phyloP scores from a whole-genome alignment of 208 protist species.

The Crithidia fasciculata region DNA sequence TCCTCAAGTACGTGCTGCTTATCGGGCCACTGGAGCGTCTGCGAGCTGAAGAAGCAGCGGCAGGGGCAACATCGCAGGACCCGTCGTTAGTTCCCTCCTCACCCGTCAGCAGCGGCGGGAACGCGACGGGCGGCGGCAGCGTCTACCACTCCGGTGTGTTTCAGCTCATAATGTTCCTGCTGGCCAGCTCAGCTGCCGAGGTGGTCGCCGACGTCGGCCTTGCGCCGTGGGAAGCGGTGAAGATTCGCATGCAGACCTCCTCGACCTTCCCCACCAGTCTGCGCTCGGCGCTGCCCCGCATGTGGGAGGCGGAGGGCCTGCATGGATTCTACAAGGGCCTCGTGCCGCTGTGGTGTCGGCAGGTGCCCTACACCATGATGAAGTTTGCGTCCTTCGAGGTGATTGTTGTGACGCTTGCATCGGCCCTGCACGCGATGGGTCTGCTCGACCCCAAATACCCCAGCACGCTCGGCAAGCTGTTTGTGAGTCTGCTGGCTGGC shows the following conservation, averaged over 20 bases:
- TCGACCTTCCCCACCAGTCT: conserved; percentile 31
- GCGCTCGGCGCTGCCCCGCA: conserved; percentile 43
- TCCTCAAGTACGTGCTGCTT: conserved; percentile 70
- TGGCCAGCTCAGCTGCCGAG: conserved; percentile 73
- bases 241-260: conserved; percentile 81
- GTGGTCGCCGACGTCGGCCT: conserved; percentile 71
- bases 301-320: conserved; percentile 63
- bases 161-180: conserved; percentile 47
- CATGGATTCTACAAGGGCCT: conserved; percentile 88
- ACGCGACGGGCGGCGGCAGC: background rate
- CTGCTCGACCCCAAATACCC: conserved; percentile 2
- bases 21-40: background rate
- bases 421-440: background rate
- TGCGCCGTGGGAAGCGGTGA: conserved; percentile 78
- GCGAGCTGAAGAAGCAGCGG: background rate
- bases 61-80: background rate
- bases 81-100: background rate
- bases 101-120: background rate
- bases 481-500: conserved; percentile 64
- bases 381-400: conserved; percentile 92
- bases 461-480: conserved; percentile 11
- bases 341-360: conserved; percentile 89
- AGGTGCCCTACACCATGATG: conserved; percentile 95
- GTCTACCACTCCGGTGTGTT: conserved; percentile 8
- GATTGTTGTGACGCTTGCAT: conserved; percentile 40